Percentiles rank a stretch among this genome's conserved stretches.
Conservation (phyloP, 192 early-diverging fungal genomes). For the Coemansia sp. region DNA sequence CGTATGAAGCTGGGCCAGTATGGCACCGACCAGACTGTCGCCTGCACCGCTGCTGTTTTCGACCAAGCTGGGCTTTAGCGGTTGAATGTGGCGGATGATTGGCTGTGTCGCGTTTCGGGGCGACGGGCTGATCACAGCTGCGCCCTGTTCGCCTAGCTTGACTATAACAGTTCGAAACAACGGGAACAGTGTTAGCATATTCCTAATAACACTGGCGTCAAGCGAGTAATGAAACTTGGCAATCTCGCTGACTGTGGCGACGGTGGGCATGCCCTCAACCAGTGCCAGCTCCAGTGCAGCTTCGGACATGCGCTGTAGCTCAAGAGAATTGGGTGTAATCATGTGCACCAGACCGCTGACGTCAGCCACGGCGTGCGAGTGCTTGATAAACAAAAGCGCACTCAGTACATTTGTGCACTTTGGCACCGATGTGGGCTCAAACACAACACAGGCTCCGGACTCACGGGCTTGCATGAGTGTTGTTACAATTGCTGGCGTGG, state of each 20-base stretch:
- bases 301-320: conserved; percentile 63
- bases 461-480: conserved; percentile 48
- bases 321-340: conserved; percentile 73
- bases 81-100: conserved; percentile 19
- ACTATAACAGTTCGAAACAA: conserved; percentile 60
- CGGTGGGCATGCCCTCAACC: conserved; percentile 7
- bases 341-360: conserved; percentile 46
- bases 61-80: conserved; percentile 14
- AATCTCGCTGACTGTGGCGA: conserved; percentile 11
- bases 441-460: conserved; percentile 55
- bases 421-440: conserved; percentile 89
- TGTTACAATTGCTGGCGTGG: conserved; percentile 39
- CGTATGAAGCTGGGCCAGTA: conserved; percentile 53
- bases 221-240: conserved; percentile 11
- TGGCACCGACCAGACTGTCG: conserved; percentile 67
- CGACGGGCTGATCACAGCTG: conserved; percentile 36
- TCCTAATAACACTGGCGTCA: conserved; percentile 11
- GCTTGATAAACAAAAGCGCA: conserved; percentile 46
- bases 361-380: background rate
- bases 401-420: conserved; percentile 67
- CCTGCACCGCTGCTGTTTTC: conserved; percentile 46
- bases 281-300: conserved; percentile 21
- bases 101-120: background rate
- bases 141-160: conserved; percentile 72
- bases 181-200: conserved; percentile 46